These are phyloP conservation scores for Coemansia sp. DNA, from an alignment of 192 early-diverging fungal genomes.

Conservation along the genomic window DNA sequence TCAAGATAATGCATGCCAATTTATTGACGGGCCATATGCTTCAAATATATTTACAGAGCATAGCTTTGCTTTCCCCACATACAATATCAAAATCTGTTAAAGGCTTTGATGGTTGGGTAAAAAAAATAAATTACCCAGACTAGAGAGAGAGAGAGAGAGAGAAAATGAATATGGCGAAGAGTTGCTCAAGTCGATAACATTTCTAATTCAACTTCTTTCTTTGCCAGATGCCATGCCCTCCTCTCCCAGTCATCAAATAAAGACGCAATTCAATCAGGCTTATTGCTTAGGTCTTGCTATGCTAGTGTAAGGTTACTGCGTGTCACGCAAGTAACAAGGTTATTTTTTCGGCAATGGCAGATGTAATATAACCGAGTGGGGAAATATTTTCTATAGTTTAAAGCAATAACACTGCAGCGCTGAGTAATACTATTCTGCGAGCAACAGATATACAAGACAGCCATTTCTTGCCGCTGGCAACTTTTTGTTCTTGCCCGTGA, in stretches of 20 bases:
- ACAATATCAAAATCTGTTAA: background rate
- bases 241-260: background rate
- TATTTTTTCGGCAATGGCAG: slow-evolving; percentile 2
- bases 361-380: slow-evolving; percentile 1
- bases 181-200: too few species aligned
- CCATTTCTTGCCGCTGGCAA: background rate
- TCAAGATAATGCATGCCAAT: background rate
- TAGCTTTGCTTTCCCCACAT: background rate
- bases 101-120: background rate
- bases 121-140: background rate
- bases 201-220: background rate
- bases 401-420: background rate
- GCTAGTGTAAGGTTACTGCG: background rate
- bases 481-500: background rate
- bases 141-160: too few species aligned
- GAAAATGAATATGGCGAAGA: too few species aligned
- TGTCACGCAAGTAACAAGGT: slow-evolving; percentile 1
- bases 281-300: background rate
- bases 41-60: background rate
- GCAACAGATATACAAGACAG: slow-evolving; percentile 11
- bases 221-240: background rate
- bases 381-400: background rate
- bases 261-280: background rate
- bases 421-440: background rate
- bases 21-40: slow-evolving; percentile 2